Conservation (phyloP, 192 early-diverging fungal species). For the Backusella parvicylindrica region DNA sequence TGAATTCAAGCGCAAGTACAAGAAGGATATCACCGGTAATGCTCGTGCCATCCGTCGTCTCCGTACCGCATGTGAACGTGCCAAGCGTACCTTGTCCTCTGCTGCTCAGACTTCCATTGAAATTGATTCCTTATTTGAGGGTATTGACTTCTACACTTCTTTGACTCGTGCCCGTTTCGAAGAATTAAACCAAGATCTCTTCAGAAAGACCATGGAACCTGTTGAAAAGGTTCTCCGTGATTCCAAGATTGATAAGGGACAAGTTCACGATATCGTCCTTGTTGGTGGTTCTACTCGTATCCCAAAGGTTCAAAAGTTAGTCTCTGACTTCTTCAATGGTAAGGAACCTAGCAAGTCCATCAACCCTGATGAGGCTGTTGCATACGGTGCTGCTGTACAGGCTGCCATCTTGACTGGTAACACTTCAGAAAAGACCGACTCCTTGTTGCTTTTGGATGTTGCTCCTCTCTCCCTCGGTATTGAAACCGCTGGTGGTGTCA, state of each 20-base stretch:
- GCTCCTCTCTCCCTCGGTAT: slow-evolving; percentile 97
- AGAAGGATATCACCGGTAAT: slow-evolving; percentile 91
- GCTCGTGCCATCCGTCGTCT: slow-evolving; percentile 94
- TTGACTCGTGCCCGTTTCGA: slow-evolving; percentile 99
- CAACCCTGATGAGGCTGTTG: slow-evolving; percentile 98
- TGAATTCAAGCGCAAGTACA: slow-evolving; percentile 98
- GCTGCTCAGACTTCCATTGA: slow-evolving; percentile 92
- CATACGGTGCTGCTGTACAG: slow-evolving; percentile 96
- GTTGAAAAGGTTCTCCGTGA: slow-evolving; percentile 97
- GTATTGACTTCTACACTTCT: slow-evolving; percentile 97
- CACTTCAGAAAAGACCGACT: slow-evolving; percentile 93
- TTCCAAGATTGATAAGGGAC: slow-evolving; percentile 91
- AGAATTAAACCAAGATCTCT: slow-evolving; percentile 96
- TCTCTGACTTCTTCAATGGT: slow-evolving; percentile 96
- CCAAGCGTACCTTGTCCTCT: slow-evolving; percentile 95
- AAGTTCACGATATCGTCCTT: slow-evolving; percentile 92
- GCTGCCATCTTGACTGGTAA: slow-evolving; percentile 95
- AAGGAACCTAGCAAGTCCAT: slow-evolving; percentile 96
- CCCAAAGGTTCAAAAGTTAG: slow-evolving; percentile 98
- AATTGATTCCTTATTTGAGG: slow-evolving; percentile 96
- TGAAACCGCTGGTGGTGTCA: slow-evolving; percentile 96
- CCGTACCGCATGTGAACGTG: slow-evolving; percentile 95
- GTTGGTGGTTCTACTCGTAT: slow-evolving; percentile 99
- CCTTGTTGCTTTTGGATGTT: slow-evolving; percentile 91
- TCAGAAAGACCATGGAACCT: slow-evolving; percentile 92